Evolutionary conservation across 768 basidiomycete genomes (phyloP).

Genomic region (Calocera cornea): DNA sequence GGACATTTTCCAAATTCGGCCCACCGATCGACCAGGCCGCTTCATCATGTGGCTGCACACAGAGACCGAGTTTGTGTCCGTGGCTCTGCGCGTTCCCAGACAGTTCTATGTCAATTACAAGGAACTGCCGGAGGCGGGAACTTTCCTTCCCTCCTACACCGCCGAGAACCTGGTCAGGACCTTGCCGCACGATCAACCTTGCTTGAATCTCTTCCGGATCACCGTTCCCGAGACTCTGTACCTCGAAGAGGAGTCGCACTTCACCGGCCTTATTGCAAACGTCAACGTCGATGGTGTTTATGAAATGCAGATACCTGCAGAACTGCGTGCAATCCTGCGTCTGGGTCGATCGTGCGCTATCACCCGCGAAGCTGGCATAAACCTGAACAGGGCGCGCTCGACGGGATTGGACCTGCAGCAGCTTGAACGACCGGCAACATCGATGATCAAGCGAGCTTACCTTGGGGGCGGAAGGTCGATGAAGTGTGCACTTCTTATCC

Average conservation of each 20-base stretch:
- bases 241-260: constrained; percentile 74
- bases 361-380: constrained; percentile 44
- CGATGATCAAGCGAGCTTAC: constrained; percentile 52
- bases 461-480: constrained; percentile 53
- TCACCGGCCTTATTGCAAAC: constrained; percentile 82
- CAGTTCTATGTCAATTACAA: constrained; percentile 91
- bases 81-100: constrained; percentile 74
- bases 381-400: constrained; percentile 70
- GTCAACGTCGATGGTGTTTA: constrained; percentile 91
- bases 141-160: constrained; percentile 60
- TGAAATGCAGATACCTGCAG: constrained; percentile 62
- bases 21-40: constrained; percentile 61
- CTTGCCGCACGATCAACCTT: constrained; percentile 65
- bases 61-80: constrained; percentile 60
- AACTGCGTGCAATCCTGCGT: constrained; percentile 60
- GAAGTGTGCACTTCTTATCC: constrained; percentile 80
- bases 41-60: constrained; percentile 81
- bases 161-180: constrained; percentile 60
- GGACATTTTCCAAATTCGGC: constrained; percentile 87
- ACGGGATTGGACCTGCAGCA: constrained; percentile 72
- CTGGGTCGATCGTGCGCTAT: constrained; percentile 73
- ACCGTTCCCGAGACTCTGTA: constrained; percentile 73
- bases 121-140: constrained; percentile 43
- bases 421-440: constrained; percentile 47
- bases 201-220: constrained; percentile 69